Evolutionary conservation across 371 early-diverging fungal species (phyloP), one percentile per base, ranked within the genome.

Genomic region (Mortierella sp.): DNA sequence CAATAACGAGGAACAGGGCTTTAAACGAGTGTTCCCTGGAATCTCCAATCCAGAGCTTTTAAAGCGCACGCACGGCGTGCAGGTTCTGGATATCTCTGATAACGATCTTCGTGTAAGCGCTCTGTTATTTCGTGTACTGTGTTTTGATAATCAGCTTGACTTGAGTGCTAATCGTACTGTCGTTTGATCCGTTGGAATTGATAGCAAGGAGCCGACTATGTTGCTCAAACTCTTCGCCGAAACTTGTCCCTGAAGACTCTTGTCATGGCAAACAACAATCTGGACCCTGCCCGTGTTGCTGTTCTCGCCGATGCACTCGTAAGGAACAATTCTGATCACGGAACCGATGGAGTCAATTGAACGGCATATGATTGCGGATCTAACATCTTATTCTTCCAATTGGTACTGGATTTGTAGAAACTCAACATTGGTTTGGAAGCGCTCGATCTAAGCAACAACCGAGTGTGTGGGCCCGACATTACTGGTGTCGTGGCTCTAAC

Each of bases 251-350:
- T 91, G 17, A 70, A 62, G 19, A 68, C 78, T 22, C 69, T 91
- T 24, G 71, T 78, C 6, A 53, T 90, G 57, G 60, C 80, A 12
- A 83, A 88, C 47, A 88, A 88, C 67, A 86, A 82, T 49, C 77
- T 91, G 27, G 89, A 90, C 60, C 57, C 84, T 13, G 79, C 79
- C 22, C 85, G 81, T 17, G 81, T 86, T 28, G 64, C 45, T 4
- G 70, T 81, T n/a, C 54, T 91, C n/a, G 88, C 86, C 3, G 88
- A 88, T 48, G 87, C 87, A 19, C 68, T 92, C 67, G 85, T 87
- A 83, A 55, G 82, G 54, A n/a, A 12, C 51, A 22, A 43, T n/a
- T n/a, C n/a, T n/a, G n/a, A n/a, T n/a, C n/a, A n/a, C n/a, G n/a
- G n/a, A n/a, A 21, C 17, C 39, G 16, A 16, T 25, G 5, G 7